Evolutionary conservation across 192 early-diverging fungal genomes (phyloP).

Genomic region (Globomyces pollinis-pini): DNA sequence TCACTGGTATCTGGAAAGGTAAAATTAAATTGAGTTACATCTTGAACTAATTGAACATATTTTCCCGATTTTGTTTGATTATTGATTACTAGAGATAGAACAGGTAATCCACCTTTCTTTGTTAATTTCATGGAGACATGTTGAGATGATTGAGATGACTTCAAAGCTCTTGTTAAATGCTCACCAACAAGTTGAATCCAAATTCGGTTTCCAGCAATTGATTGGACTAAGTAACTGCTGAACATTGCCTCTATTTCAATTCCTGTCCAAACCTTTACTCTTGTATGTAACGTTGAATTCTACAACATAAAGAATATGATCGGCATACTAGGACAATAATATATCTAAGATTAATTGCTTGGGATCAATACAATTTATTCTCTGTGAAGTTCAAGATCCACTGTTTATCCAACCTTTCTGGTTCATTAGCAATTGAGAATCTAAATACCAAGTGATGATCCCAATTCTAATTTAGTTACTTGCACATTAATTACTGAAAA

Average conservation of each 20-base stretch:
- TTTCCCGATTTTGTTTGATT: background rate
- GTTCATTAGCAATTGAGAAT: too few species aligned
- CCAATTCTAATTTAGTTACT: background rate
- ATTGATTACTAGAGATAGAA: background rate
- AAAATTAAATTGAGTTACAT: background rate
- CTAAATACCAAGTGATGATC: background rate
- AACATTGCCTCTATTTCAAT: background rate
- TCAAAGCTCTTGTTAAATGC: background rate
- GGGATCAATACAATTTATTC: background rate
- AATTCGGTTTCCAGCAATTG: background rate
- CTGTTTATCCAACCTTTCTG: background rate
- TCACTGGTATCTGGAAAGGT: constrained; percentile 5
- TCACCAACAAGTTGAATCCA: background rate
- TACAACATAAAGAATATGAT: too few species aligned
- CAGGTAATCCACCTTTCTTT: background rate
- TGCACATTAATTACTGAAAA: background rate
- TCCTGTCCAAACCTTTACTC: background rate
- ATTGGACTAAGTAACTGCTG: background rate
- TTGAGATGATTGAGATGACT: background rate
- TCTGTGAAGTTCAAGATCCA: background rate
- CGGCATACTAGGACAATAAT: too few species aligned
- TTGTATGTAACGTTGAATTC: background rate
- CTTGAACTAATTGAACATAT: background rate
- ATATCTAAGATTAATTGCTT: too few species aligned
- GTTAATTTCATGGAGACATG: background rate